Base-by-base conservation (phyloP, 2,329 filamentous ascomycete genomes). In the Metarhizium album region DNA sequence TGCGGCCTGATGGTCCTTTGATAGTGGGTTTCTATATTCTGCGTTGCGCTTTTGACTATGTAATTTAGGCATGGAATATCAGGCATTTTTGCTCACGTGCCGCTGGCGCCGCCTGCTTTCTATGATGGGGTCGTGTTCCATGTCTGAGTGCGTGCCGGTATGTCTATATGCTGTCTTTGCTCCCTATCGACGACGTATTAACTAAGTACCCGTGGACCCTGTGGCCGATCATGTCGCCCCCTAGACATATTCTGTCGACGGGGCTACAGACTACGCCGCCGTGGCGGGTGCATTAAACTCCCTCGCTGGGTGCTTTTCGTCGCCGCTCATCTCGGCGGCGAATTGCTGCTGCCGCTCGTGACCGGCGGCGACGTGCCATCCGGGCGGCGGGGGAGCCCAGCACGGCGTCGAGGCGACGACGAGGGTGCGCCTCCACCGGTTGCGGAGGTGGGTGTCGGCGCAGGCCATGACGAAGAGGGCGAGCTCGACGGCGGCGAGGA, bases 401-500 rank as follows among this genome's bases (percentile, higher is more conserved):
- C 24, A 49, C 50, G 18, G 57, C 54, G 8, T 54, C 52, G 37
- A 31, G 38, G 38, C 45, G 22, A 46, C 18, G 45, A 33, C 45
- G 20, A 35, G 18, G 27, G 18, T 46, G 11, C 31, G 45, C 45
- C 1, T 33, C 45, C 37, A 24, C 38, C 33, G 29, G 50, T 69
- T 68, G 52, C 60, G 54, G 43, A 56, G 61, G 47, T 60, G 55
- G 1, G 67, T 69, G 51, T 70, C 68, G 52, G 70, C 59, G 50
- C 70, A 73, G 16, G 67, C 68, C 13, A 62, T 57, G 35, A 71
- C 55, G 54, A 73, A 73, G 40, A 73, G 59, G 51, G 62, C 54
- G 40, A 73, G 68, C 53, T 70, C 63, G 35, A 65, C 40, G n/a
- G 62, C 46, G 38, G 57, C 60, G 20, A 66, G 33, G 23, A 64